Evolutionary conservation across 345 rosid species (phyloP), one percentile per base, ranked within the genome.

Genomic region (Cardiospermum halicacabum): DNA sequence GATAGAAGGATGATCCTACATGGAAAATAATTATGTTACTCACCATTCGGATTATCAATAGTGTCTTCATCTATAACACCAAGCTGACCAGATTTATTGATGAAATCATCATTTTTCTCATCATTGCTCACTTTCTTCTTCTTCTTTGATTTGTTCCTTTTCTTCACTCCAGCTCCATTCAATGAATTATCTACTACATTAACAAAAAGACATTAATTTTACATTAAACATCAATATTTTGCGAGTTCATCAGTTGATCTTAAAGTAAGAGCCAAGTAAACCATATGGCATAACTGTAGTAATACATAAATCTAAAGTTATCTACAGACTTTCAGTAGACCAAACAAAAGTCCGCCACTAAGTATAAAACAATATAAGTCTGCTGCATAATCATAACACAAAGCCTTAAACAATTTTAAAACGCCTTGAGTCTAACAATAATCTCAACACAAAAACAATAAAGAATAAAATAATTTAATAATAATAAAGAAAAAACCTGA

Each of bases 71-170:
- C 53, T 30, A 58, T 49, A 21, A 40, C 11, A 40, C 55, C 53
- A 22, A n/a, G 53, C 58, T 66, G 53, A 67, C 48, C 59, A 59
- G 31, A 16, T 53, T 66, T 48, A 15, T 43, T 50, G 53, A 15
- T 19, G 6, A 56, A 8, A 12, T 50, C 64, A 49, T 19, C 55
- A 47, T 49, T 71, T 66, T 66, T 47, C 47, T 56, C 64, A 12
- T 56, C 54, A 19, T 47, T 48, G 63, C 58, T 71, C 42, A 58
- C 60, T 39, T 21, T 67, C 70, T 60, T 69, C 70, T 60, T 69
- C 67, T 72, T 74, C 57, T 32, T 65, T 28, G 36, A 43, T 67
- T 67, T 76, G n/a, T 65, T 66, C 58, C 15, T 62, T 58, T 60
- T 70, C 67, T 68, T 76, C 62, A 21, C 66, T 31, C 55, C 30